Evolutionary conservation across 345 rosid species (phyloP).

Genomic region (Raphanus sativus): DNA sequence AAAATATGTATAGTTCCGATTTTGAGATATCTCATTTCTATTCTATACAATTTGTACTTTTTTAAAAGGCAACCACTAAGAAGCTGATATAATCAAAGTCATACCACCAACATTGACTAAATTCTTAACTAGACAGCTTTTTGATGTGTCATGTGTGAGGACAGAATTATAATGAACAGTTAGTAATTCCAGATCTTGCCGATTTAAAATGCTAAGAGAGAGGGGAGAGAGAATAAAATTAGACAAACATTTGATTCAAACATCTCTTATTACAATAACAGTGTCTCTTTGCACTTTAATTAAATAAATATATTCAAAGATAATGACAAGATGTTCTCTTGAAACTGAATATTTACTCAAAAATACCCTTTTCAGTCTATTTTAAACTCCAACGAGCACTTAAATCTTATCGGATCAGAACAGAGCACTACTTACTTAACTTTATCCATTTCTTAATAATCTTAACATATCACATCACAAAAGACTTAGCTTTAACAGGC

Average conservation of each 20-base stretch:
- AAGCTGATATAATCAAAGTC: background rate
- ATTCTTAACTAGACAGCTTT: conserved; percentile 22
- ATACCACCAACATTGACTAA: background rate
- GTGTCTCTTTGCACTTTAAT: conserved; percentile 15
- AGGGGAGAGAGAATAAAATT: conserved; percentile 4
- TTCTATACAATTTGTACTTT: background rate
- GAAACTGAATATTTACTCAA: conserved; percentile 22
- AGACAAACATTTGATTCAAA: conserved; percentile 38
- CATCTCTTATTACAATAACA: conserved; percentile 34
- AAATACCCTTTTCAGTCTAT: background rate
- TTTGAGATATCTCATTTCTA: background rate
- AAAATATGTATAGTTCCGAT: background rate
- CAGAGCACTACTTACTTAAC: conserved; percentile 20
- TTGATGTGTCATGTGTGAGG: conserved; percentile 21
- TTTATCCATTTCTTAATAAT: conserved; percentile 7
- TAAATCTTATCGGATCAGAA: conserved; percentile 30
- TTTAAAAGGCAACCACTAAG: background rate
- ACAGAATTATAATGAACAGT: conserved; percentile 4
- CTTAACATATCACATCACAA: conserved; percentile 28
- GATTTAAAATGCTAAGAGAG: conserved; percentile 3
- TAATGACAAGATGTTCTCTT: conserved; percentile 13
- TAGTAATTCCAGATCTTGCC: conserved; percentile 28
- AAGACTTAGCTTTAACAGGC: conserved; percentile 15
- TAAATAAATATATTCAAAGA: conserved; percentile 18
- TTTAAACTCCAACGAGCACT: conserved; percentile 24